Evolutionary conservation across 2,329 filamentous ascomycete species (phyloP), one percentile per base, ranked within the genome.

Genomic region (Aspergillus quadrilineatus): DNA sequence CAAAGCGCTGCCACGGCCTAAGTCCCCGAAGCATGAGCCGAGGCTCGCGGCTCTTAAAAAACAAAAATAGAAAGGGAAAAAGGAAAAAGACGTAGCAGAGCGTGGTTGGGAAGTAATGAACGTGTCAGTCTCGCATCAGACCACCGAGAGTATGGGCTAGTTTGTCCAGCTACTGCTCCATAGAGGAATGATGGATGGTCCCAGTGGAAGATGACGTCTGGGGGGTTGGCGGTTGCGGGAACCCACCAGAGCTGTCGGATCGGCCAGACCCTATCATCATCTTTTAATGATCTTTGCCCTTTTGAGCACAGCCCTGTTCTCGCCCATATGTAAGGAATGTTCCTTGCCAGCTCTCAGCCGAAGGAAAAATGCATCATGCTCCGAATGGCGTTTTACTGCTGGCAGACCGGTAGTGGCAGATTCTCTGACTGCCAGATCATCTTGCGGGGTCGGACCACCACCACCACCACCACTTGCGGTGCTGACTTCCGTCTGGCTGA

Each of bases 21-120:
- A 43, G 29, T 26, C 39, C 30, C 36, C 22, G 55, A 34, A 50
- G 48, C 55, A 57, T 57, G 45, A 60, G 58, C 56, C 55, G 59
- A 55, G 46, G 39, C 7, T 50, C 30, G n/a, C 28, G 12, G 3
- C 49, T 12, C 41, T 36, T 37, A 7, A 29, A 47, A 34, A 29
- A 45, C 22, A 30, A 26, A 22, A 22, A 22, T 1, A 22, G 22
- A 22, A 22, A 22, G 22, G 22, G 22, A 22, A 22, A 22, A 22
- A 22, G 3, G 22, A 22, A 22, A 22, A 22, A 22, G 17, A 17
- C 17, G 14, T 37, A 49, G 46, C 26, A 30, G 14, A 6, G 15
- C 22, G 44, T 15, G 29, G 17, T 9, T 32, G 2, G 44, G 14
- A 12, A 14, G 7, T 41, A 37, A 49, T 49, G 29, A 36, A 14